Conservation (phyloP, 2,329 filamentous ascomycete species). For the Coniella lustricola region DNA sequence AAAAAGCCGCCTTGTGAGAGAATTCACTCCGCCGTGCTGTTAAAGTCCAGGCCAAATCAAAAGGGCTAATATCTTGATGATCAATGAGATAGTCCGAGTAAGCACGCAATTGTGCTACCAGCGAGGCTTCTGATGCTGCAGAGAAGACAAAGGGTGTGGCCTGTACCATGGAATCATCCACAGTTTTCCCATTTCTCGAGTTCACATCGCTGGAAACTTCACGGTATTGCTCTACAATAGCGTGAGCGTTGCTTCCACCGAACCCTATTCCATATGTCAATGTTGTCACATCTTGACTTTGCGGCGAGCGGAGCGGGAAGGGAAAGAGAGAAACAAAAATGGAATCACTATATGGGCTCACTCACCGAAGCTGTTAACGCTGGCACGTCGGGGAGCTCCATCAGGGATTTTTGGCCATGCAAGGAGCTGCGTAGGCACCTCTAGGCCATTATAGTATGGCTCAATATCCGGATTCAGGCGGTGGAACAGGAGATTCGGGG, state of each 20-base stretch:
- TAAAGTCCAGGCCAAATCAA: too few relatives aligned
- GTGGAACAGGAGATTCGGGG: slow-evolving; percentile 30
- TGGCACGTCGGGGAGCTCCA: not conserved
- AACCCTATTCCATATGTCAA: not conserved
- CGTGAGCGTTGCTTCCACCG: not conserved
- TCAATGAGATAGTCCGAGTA: too few relatives aligned
- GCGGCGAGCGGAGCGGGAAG: too few relatives aligned
- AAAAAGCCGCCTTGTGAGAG: too few relatives aligned
- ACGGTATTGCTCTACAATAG: slow-evolving; percentile 3
- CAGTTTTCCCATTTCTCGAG: too few relatives aligned
- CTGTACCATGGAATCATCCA: not conserved
- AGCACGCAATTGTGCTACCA: slow-evolving; percentile 19
- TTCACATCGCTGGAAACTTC: not conserved
- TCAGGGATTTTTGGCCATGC: too few relatives aligned
- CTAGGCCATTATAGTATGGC: not conserved
- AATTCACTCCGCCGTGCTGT: too few relatives aligned
- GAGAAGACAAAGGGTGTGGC: slow-evolving; percentile 23
- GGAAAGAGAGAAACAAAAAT: too few relatives aligned
- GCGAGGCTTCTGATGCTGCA: slow-evolving; percentile 24
- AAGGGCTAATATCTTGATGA: too few relatives aligned
- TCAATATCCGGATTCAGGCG: not conserved
- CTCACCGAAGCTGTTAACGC: not conserved
- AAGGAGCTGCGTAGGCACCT: not conserved
- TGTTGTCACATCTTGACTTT: too few relatives aligned
- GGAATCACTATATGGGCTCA: too few relatives aligned